Percentiles rank a stretch among this genome's conserved stretches.
Conservation (phyloP, 1,284 basidiomycete genomes). For the Porogramme epimiltina region DNA sequence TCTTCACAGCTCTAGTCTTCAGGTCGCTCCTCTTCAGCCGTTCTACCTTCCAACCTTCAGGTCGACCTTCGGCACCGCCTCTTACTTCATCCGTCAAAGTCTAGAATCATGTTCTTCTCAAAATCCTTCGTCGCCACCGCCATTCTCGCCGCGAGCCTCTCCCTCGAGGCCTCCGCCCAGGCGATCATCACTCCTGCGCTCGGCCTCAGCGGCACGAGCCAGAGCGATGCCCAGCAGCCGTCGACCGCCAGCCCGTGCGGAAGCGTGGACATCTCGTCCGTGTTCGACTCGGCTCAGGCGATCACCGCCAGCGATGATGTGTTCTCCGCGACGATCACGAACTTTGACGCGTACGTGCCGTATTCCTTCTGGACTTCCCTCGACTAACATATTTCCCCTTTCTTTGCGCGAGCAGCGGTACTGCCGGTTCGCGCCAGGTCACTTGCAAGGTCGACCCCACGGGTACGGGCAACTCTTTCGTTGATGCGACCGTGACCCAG, state of each 20-base stretch:
- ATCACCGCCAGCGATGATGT: slow-evolving; percentile 43
- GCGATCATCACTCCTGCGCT: slow-evolving; percentile 49
- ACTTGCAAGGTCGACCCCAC: slow-evolving; percentile 36
- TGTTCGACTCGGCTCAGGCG: slow-evolving; percentile 42
- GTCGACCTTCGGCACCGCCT: neutral
- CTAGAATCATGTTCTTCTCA: slow-evolving; percentile 21
- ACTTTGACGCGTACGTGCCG: slow-evolving; percentile 51
- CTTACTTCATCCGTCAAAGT: slow-evolving; percentile 3
- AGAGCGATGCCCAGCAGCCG: slow-evolving; percentile 49
- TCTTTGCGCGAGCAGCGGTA: too few species aligned
- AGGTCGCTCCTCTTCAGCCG: slow-evolving; percentile 1
- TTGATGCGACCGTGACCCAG: slow-evolving; percentile 34
- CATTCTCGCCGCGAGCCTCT: slow-evolving; percentile 22
- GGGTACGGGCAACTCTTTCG: slow-evolving; percentile 39
- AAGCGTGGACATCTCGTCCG: slow-evolving; percentile 42
- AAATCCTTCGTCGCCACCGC: slow-evolving; percentile 21
- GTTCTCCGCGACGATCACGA: slow-evolving; percentile 44
- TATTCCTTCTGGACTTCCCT: too few species aligned
- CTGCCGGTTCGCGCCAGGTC: slow-evolving; percentile 47
- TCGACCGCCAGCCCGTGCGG: slow-evolving; percentile 42
- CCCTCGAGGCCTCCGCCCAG: slow-evolving; percentile 41
- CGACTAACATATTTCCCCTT: too few species aligned
- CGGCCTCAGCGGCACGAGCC: slow-evolving; percentile 43
- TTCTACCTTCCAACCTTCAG: slow-evolving; percentile 2
- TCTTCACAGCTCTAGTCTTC: slow-evolving; percentile 13